Conservation (phyloP, 2,329 filamentous ascomycete species). For the Trichoderma cornu-damae region DNA sequence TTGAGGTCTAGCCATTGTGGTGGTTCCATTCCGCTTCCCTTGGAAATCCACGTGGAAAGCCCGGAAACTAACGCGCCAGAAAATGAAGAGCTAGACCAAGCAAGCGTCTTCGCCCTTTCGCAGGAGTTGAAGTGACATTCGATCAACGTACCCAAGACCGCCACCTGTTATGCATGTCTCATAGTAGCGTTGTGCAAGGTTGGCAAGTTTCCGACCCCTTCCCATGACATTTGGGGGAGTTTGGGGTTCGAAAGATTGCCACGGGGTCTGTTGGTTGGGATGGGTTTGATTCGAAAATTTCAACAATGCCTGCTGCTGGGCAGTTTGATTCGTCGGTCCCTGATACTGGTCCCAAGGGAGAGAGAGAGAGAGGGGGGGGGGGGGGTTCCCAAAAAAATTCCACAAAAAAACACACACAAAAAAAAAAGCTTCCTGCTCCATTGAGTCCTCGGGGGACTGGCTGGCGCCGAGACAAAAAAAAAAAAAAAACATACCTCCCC, state of each 20-base stretch:
- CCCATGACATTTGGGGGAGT: neutral
- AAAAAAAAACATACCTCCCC: neutral
- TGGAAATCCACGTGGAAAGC: conserved; percentile 4
- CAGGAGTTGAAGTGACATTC: neutral
- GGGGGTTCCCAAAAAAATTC: too few relatives aligned
- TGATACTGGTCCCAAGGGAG: too few relatives aligned
- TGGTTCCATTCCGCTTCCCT: neutral
- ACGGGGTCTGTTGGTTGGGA: too few relatives aligned
- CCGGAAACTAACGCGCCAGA: neutral
- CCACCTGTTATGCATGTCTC: conserved; percentile 12
- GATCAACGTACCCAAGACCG: neutral
- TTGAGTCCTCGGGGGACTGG: neutral
- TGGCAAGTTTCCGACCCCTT: neutral
- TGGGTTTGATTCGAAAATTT: too few relatives aligned
- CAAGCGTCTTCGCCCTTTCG: neutral
- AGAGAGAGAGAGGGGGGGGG: too few relatives aligned
- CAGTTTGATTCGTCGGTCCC: too few relatives aligned
- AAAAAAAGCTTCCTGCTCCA: too few relatives aligned
- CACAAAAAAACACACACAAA: too few relatives aligned
- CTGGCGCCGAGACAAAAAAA: neutral
- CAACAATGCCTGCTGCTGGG: too few relatives aligned
- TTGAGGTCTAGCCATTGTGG: neutral
- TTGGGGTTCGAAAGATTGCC: neutral
- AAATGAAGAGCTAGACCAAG: neutral
- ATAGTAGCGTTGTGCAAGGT: neutral